Conservation (phyloP, 2,329 filamentous ascomycete genomes). For the Cyphellophora attinorum region DNA sequence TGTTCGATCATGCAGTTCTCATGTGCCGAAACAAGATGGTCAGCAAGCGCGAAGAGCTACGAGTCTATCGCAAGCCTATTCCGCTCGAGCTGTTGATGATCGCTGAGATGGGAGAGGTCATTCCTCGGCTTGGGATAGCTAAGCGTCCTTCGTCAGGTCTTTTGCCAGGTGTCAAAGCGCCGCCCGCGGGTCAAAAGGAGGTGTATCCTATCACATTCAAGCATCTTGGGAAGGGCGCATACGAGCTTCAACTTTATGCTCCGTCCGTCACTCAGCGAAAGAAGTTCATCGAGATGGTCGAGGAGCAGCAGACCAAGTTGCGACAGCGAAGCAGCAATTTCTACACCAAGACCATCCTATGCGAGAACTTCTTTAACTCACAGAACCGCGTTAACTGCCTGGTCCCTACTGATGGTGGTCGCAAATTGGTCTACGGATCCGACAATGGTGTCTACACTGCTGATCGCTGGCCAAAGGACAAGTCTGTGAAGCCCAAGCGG, state of each 20-base stretch:
- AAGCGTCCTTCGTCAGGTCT: conserved; percentile 86
- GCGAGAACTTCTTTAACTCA: conserved; percentile 83
- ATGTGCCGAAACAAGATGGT: conserved; percentile 83
- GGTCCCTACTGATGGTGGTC: conserved; percentile 90
- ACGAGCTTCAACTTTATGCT: conserved; percentile 82
- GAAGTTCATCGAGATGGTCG: conserved; percentile 96
- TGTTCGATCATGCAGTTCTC: conserved; percentile 92
- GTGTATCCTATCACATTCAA: conserved; percentile 94
- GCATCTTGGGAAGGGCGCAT: conserved; percentile 90
- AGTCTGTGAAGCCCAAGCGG: conserved; percentile 61
- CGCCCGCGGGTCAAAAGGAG: conserved; percentile 51
- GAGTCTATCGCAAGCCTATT: conserved; percentile 91
- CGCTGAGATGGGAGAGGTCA: conserved; percentile 92
- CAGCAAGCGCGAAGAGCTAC: conserved; percentile 88
- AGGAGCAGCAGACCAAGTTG: conserved; percentile 77
- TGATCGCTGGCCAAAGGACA: conserved; percentile 79
- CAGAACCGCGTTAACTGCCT: conserved; percentile 89
- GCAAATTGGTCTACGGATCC: conserved; percentile 89
- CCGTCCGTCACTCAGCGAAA: conserved; percentile 76
- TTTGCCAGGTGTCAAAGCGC: conserved; percentile 51
- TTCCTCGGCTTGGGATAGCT: conserved; percentile 66
- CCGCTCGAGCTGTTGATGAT: conserved; percentile 88
- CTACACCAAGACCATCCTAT: conserved; percentile 58
- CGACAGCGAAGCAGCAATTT: conserved; percentile 62
- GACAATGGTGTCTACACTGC: conserved; percentile 89